Evolutionary conservation across 2,329 filamentous ascomycete genomes (phyloP).

Genomic region (Venturia nashicola): DNA sequence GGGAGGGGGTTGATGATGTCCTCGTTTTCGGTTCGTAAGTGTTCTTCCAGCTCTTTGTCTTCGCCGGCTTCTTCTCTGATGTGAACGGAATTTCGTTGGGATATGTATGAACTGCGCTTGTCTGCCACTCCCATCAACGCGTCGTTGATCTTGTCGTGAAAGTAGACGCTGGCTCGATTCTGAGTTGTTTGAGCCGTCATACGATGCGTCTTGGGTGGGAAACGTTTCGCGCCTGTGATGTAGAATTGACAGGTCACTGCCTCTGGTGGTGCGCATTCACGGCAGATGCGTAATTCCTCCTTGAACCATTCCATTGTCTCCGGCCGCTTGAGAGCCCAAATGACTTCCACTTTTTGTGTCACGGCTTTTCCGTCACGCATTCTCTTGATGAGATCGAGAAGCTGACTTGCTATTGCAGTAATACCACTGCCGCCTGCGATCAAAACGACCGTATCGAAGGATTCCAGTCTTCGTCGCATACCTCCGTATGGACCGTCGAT

Average conservation of each 20-base stretch:
- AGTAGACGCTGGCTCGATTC: constrained; percentile 51
- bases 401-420: constrained; percentile 81
- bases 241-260: constrained; percentile 91
- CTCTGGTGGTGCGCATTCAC: constrained; percentile 77
- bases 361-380: constrained; percentile 93
- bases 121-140: constrained; percentile 78
- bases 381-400: constrained; percentile 87
- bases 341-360: constrained; percentile 76
- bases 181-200: constrained; percentile 10
- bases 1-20: constrained; percentile 76
- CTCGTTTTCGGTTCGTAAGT: constrained; percentile 70
- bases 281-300: constrained; percentile 83
- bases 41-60: constrained; percentile 64
- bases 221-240: constrained; percentile 65
- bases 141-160: constrained; percentile 79
- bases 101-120: constrained; percentile 41
- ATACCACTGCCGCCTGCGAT: constrained; percentile 92
- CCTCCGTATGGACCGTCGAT: constrained; percentile 91
- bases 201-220: constrained; percentile 20
- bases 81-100: constrained; percentile 61
- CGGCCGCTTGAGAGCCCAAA: constrained; percentile 86
- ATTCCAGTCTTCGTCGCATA: constrained; percentile 78
- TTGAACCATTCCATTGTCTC: constrained; percentile 98
- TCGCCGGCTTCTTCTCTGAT: constrained; percentile 73
- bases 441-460: constrained; percentile 86